Conservation (phyloP, 2,329 filamentous ascomycete genomes). For the Hypoxylon sp. region DNA sequence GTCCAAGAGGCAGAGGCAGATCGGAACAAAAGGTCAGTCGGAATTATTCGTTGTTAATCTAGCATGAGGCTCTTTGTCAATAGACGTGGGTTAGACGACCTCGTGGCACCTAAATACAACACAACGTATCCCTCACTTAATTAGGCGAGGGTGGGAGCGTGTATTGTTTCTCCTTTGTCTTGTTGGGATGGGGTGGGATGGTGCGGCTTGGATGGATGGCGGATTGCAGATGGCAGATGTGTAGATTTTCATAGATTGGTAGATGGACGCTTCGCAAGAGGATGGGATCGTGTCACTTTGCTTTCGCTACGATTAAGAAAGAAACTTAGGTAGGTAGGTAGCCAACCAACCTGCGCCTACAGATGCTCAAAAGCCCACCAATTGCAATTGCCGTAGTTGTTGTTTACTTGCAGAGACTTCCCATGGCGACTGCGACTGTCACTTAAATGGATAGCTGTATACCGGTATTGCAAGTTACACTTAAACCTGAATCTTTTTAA, state of each 20-base stretch:
- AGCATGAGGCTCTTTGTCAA: constrained; percentile 43
- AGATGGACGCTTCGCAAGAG: constrained; percentile 22
- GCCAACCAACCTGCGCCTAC: constrained; percentile 18
- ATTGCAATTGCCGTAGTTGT: constrained; percentile 24
- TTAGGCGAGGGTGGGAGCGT: constrained; percentile 37
- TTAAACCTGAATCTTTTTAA: constrained; percentile 1
- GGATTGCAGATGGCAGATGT: constrained; percentile 19
- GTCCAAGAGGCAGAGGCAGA: constrained; percentile 26
- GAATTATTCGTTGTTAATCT: constrained; percentile 41
- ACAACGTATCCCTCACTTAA: constrained; percentile 25
- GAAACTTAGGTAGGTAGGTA: neutral
- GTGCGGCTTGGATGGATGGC: constrained; percentile 36
- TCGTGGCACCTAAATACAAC: constrained; percentile 42
- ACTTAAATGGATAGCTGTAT: constrained; percentile 14
- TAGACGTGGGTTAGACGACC: constrained; percentile 38
- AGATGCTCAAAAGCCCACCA: constrained; percentile 37
- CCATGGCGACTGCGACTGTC: constrained; percentile 21
- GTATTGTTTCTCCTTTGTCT: constrained; percentile 16
- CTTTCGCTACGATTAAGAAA: constrained; percentile 4
- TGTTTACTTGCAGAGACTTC: constrained; percentile 38
- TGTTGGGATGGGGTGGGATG: constrained; percentile 19
- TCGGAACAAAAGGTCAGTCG: constrained; percentile 33
- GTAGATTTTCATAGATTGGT: constrained; percentile 6
- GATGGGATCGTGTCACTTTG: constrained; percentile 32
- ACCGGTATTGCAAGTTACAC: constrained; percentile 1